These are phyloP conservation scores for Pseudocercospora crystallina DNA, from an alignment of 2,329 filamentous ascomycete genomes.

Conservation along the genomic window DNA sequence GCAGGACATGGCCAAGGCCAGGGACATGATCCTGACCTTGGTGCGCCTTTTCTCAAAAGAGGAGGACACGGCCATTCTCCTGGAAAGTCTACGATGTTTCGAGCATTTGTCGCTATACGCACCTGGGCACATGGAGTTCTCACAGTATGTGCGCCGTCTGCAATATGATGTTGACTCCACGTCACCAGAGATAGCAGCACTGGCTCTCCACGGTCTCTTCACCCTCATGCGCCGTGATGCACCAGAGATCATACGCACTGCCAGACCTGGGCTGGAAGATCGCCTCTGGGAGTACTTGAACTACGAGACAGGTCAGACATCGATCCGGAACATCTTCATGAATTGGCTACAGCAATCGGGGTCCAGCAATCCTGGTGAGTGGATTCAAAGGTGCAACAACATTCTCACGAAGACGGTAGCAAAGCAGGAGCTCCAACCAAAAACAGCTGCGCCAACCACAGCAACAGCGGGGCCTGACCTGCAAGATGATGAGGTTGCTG, in stretches of 20 bases:
- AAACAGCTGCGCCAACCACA: constrained; percentile 44
- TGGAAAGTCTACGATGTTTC: constrained; percentile 76
- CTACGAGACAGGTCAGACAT: constrained; percentile 69
- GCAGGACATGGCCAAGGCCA: constrained; percentile 86
- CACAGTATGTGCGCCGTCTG: constrained; percentile 76
- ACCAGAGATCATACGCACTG: constrained; percentile 74
- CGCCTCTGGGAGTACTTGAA: constrained; percentile 90
- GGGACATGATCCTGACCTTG: constrained; percentile 85
- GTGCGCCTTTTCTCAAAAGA: constrained; percentile 74
- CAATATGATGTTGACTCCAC: constrained; percentile 74
- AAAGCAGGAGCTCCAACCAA: constrained; percentile 56
- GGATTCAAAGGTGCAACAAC: constrained; percentile 84
- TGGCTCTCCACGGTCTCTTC: constrained; percentile 83
- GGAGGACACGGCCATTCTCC: constrained; percentile 68
- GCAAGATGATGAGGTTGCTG: constrained; percentile 93
- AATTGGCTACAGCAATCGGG: constrained; percentile 95
- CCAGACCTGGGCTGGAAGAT: constrained; percentile 78
- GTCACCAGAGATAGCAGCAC: constrained; percentile 69
- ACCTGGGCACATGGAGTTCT: constrained; percentile 80
- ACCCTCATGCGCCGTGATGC: constrained; percentile 94
- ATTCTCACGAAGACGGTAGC: constrained; percentile 84
- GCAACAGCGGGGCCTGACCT: constrained; percentile 67
- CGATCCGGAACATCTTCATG: constrained; percentile 80
- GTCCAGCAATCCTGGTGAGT: constrained; percentile 73
- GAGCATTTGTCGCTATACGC: constrained; percentile 93